Evolutionary conservation across 148 eudicot genomes (phyloP).

Genomic region (Linanthus parryae): DNA sequence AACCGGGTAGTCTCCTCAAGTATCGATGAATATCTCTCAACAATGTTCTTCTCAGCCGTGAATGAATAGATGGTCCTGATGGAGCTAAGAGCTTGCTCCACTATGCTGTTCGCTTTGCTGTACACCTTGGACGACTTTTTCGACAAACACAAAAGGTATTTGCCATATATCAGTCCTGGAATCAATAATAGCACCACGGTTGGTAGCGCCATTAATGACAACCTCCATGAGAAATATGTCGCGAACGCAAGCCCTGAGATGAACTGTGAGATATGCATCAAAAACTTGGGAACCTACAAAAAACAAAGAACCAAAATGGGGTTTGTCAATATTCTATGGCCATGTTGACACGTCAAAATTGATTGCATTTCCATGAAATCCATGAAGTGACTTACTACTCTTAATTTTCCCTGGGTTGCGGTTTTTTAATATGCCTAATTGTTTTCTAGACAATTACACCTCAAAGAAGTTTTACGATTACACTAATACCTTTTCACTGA

Average conservation of each 20-base stretch:
- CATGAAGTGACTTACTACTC: too few relatives aligned
- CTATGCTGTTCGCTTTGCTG: constrained; percentile 57
- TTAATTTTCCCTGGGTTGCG: too few relatives aligned
- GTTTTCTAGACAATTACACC: too few relatives aligned
- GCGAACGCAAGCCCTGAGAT: constrained; percentile 83
- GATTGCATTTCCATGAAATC: too few relatives aligned
- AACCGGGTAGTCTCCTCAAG: constrained; percentile 52
- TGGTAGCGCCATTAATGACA: constrained; percentile 69
- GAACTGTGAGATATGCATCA: constrained; percentile 83
- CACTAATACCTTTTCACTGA: constrained; percentile 98
- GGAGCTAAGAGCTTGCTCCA: constrained; percentile 78
- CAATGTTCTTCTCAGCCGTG: constrained; percentile 70
- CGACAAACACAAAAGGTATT: constrained; percentile 57
- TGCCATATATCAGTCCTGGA: constrained; percentile 77
- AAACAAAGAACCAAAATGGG: not conserved
- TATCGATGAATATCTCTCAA: constrained; percentile 52
- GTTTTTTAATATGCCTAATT: too few relatives aligned
- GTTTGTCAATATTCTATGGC: too few relatives aligned
- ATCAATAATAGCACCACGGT: constrained; percentile 66
- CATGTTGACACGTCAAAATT: too few relatives aligned
- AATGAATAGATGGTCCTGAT: constrained; percentile 80
- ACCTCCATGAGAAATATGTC: constrained; percentile 85
- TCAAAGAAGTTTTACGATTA: too few relatives aligned
- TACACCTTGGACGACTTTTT: constrained; percentile 57
- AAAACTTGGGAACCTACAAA: constrained; percentile 71